A percentile compares a stretch with the other conserved stretches of the same genome.
Evolutionary conservation across 192 early-diverging fungal species (phyloP).

Genomic region (Backusella macrospora): DNA sequence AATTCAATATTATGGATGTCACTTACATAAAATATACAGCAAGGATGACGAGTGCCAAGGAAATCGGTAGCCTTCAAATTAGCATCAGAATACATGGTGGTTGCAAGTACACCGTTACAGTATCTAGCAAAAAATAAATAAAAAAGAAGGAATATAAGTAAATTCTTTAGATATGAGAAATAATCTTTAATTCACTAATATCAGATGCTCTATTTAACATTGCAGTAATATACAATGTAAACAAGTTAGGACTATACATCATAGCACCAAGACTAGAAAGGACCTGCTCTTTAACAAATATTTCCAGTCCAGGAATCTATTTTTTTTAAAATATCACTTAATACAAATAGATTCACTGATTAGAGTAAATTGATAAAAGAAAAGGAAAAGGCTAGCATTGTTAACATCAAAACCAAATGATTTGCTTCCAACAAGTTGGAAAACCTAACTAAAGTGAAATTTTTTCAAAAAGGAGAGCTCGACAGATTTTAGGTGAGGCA

Average conservation of each 20-base stretch:
- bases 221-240: conserved; percentile 75
- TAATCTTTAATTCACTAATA: conserved; percentile 34
- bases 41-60: conserved; percentile 90
- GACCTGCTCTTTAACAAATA: conserved; percentile 74
- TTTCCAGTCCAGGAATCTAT: conserved; percentile 81
- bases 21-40: conserved; percentile 71
- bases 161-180: conserved; percentile 8
- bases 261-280: conserved; percentile 73
- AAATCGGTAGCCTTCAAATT: conserved; percentile 83
- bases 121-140: conserved; percentile 39
- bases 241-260: conserved; percentile 85
- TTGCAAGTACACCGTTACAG: conserved; percentile 84
- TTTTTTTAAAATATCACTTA: no score
- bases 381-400: conserved; percentile 49
- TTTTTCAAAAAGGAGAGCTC: conserved; percentile 82
- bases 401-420: conserved; percentile 86
- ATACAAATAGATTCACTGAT: neutral
- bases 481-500: conserved; percentile 83
- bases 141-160: neutral
- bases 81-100: conserved; percentile 79
- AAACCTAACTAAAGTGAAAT: conserved; percentile 83
- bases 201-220: conserved; percentile 66
- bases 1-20: conserved; percentile 60
- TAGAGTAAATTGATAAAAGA: neutral
- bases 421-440: conserved; percentile 87